Evolutionary conservation across 768 basidiomycete species (phyloP).

Genomic region (Agrocybe praecox): DNA sequence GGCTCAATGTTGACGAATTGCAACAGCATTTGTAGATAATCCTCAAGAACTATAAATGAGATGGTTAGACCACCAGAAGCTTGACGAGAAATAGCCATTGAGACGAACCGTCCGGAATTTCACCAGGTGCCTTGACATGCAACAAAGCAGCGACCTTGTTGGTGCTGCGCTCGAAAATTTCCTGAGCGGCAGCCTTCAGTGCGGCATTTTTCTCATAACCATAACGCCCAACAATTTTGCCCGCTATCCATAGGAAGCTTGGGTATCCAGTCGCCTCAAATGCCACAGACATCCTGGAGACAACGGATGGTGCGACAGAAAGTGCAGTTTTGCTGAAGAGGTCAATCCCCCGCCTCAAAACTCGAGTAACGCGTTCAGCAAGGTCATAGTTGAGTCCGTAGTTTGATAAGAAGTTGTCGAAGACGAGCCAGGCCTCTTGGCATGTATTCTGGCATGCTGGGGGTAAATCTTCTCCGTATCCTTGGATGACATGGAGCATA

Average conservation of each 20-base stretch:
- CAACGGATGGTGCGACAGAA: constrained; percentile 67
- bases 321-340: constrained; percentile 75
- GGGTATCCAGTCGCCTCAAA: constrained; percentile 85
- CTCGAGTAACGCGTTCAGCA: constrained; percentile 82
- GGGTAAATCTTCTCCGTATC: constrained; percentile 85
- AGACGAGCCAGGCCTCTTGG: constrained; percentile 79
- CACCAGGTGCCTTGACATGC: constrained; percentile 65
- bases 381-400: constrained; percentile 77
- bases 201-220: constrained; percentile 62
- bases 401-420: constrained; percentile 79
- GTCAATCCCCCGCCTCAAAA: constrained; percentile 80
- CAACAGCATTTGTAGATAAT: constrained; percentile 83
- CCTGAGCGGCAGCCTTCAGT: constrained; percentile 59
- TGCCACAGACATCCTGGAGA: constrained; percentile 72
- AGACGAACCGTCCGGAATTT: constrained; percentile 85
- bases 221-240: constrained; percentile 81
- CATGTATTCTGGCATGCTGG: constrained; percentile 76
- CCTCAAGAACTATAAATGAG: constrained; percentile 78
- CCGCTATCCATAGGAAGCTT: constrained; percentile 92
- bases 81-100: background rate
- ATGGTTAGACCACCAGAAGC: background rate
- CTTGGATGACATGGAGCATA: constrained; percentile 84
- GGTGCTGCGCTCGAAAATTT: constrained; percentile 77
- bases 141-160: constrained; percentile 68
- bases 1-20: constrained; percentile 71